A percentile compares a stretch with the other conserved stretches of the same genome.
phyloP scores from a whole-genome alignment of 495 filamentous ascomycete species.

The Neurospora sp. region DNA sequence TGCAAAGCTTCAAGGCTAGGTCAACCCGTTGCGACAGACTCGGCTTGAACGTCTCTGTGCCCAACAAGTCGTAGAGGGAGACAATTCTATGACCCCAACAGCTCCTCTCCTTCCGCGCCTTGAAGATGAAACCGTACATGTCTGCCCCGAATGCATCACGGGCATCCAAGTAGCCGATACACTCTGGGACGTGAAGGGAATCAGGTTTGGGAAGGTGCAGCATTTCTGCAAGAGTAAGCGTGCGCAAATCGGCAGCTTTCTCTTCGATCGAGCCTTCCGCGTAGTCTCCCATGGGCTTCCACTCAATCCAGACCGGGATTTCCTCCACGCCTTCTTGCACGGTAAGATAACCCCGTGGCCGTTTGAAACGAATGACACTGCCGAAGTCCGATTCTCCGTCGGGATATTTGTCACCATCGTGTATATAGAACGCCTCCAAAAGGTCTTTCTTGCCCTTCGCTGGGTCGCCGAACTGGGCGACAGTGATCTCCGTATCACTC shows the following conservation, averaged over 20 bases:
- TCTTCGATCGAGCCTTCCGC: conserved; percentile 7
- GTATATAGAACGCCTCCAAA: conserved; percentile 5
- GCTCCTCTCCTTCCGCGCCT: background rate
- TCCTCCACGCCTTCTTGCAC: background rate
- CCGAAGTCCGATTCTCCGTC: background rate
- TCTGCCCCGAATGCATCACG: conserved; percentile 7
- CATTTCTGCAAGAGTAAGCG: conserved; percentile 22
- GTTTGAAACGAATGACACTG: fast-evolving
- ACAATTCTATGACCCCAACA: background rate
- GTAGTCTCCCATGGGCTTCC: conserved; percentile 13
- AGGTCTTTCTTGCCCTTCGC: background rate
- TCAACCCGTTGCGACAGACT: conserved; percentile 12
- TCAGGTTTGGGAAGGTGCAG: conserved; percentile 18
- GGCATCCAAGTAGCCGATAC: conserved; percentile 23
- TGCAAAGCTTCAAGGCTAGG: conserved; percentile 16
- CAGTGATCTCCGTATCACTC: conserved; percentile 5
- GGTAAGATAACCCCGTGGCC: conserved; percentile 12
- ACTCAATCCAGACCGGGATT: conserved; percentile 24
- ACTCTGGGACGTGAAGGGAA: conserved; percentile 14
- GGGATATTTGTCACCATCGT: background rate
- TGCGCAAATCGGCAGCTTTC: conserved; percentile 14
- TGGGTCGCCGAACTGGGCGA: background rate
- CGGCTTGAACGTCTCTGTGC: background rate
- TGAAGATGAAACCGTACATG: conserved; percentile 20
- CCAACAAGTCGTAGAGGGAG: conserved; percentile 15